phyloP scores from a whole-genome alignment of 106 monocot species.

The Cymbidium sinense region DNA sequence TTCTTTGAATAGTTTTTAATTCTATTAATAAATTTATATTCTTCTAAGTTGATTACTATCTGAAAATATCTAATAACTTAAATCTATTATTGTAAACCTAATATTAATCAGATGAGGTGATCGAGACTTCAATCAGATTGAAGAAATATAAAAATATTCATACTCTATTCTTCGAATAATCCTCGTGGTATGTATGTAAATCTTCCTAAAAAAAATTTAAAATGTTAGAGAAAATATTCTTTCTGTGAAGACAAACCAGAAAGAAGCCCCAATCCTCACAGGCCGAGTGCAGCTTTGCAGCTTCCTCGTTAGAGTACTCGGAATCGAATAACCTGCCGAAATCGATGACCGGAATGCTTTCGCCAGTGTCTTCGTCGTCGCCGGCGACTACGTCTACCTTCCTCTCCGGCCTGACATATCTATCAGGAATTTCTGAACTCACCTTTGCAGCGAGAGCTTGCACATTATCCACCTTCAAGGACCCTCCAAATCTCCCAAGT shows the following conservation, averaged over 20 bases:
- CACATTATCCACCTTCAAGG: slow-evolving; percentile 20
- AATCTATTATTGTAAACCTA: too few relatives aligned
- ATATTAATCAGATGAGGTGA: too few relatives aligned
- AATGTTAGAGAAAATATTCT: too few relatives aligned
- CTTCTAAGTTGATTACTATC: too few relatives aligned
- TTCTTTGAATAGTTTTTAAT: too few relatives aligned
- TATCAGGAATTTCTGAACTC: slow-evolving; percentile 15
- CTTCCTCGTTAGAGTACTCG: slow-evolving; percentile 18
- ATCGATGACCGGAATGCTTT: slow-evolving; percentile 38
- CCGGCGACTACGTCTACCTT: neutral
- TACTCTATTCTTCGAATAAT: too few relatives aligned
- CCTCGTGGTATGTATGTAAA: too few relatives aligned
- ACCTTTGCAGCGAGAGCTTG: slow-evolving; percentile 26
- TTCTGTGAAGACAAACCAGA: slow-evolving; percentile 17
- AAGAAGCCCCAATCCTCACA: slow-evolving; percentile 57
- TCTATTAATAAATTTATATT: too few relatives aligned
- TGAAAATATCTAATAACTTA: too few relatives aligned
- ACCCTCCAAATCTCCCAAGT: slow-evolving; percentile 8
- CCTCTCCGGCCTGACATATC: slow-evolving; percentile 38
- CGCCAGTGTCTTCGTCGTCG: neutral
- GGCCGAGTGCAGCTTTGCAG: slow-evolving; percentile 30
- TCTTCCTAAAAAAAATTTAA: too few relatives aligned
- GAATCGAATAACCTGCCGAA: slow-evolving; percentile 24
- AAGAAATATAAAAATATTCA: too few relatives aligned
- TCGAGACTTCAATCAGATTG: too few relatives aligned